A percentile compares a stretch with the other conserved stretches of the same genome.
Evolutionary conservation across 345 rosid species (phyloP).

Genomic region (Eucalyptus polybractea): DNA sequence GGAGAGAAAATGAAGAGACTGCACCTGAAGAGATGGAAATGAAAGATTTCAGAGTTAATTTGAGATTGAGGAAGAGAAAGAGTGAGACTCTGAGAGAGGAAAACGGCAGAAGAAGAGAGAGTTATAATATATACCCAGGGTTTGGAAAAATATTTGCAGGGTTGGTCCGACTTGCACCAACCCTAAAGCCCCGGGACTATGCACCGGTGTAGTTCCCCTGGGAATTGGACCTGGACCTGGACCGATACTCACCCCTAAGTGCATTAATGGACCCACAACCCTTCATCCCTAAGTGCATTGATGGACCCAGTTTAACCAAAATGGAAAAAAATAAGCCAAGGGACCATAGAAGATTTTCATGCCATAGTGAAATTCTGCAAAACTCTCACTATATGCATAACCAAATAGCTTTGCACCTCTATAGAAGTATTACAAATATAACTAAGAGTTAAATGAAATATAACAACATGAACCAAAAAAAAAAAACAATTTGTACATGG

Average conservation of each 20-base stretch:
- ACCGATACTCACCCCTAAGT: neutral
- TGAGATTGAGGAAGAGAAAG: neutral
- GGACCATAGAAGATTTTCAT: neutral
- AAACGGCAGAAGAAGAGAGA: neutral
- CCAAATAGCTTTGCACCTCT: neutral
- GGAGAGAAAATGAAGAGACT: neutral
- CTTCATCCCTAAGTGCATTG: neutral
- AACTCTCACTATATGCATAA: neutral
- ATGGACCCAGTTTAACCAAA: neutral
- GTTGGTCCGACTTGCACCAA: neutral
- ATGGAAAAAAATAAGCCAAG: neutral
- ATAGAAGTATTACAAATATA: neutral
- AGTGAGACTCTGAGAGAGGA: neutral
- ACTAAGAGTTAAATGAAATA: neutral
- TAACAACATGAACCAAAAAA: neutral
- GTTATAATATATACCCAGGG: neutral
- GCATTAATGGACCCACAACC: neutral
- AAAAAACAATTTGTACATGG: constrained; percentile 44
- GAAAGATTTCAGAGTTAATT: neutral
- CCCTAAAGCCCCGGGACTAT: neutral
- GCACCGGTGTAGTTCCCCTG: neutral
- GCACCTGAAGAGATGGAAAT: neutral
- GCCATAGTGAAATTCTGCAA: neutral
- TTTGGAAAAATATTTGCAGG: neutral
- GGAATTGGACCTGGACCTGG: neutral